Percentiles rank a stretch among this genome's conserved stretches.
Evolutionary conservation across 805 yeast genomes (phyloP).

Genomic region (Ogataea corticis): DNA sequence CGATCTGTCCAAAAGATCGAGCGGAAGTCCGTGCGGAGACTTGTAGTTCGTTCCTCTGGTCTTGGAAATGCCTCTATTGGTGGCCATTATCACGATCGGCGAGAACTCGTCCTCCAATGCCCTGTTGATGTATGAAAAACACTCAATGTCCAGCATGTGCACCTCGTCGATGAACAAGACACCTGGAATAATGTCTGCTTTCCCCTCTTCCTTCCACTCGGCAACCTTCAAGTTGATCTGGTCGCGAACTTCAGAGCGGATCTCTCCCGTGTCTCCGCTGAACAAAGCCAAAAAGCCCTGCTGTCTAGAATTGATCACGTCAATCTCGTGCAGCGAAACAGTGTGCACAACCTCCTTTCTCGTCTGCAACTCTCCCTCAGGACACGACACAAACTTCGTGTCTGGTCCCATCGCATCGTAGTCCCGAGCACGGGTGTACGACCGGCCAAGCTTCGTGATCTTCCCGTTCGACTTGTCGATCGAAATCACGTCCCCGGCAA

Average conservation of each 20-base stretch:
- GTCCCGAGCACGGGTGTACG: slow-evolving; percentile 98
- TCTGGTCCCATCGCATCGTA: slow-evolving; percentile 98
- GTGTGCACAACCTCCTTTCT: slow-evolving; percentile 98
- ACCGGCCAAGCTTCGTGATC: slow-evolving; percentile 94
- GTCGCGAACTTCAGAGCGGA: slow-evolving; percentile 83
- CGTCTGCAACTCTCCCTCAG: slow-evolving; percentile 98
- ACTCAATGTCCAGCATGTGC: slow-evolving; percentile 96
- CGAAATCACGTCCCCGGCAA: slow-evolving; percentile 95
- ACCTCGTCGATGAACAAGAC: slow-evolving; percentile 97
- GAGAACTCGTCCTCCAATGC: slow-evolving; percentile 91
- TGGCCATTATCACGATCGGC: slow-evolving; percentile 93
- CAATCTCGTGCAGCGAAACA: slow-evolving; percentile 93
- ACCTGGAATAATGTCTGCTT: slow-evolving; percentile 97
- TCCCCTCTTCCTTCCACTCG: slow-evolving; percentile 96
- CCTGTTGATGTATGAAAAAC: slow-evolving; percentile 90
- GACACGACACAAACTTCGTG: slow-evolving; percentile 82
- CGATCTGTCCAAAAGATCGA: slow-evolving; percentile 88
- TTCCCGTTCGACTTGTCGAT: slow-evolving; percentile 98
- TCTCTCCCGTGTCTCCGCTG: slow-evolving; percentile 91
- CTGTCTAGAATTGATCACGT: slow-evolving; percentile 94
- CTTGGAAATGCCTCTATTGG: slow-evolving; percentile 90
- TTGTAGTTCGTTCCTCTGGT: slow-evolving; percentile 88
- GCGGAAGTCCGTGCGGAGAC: slow-evolving; percentile 96
- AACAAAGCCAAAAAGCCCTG: slow-evolving; percentile 55
- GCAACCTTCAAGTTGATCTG: slow-evolving; percentile 66